Conservation (phyloP, 768 basidiomycete species). For the Cantharellus anzutake region DNA sequence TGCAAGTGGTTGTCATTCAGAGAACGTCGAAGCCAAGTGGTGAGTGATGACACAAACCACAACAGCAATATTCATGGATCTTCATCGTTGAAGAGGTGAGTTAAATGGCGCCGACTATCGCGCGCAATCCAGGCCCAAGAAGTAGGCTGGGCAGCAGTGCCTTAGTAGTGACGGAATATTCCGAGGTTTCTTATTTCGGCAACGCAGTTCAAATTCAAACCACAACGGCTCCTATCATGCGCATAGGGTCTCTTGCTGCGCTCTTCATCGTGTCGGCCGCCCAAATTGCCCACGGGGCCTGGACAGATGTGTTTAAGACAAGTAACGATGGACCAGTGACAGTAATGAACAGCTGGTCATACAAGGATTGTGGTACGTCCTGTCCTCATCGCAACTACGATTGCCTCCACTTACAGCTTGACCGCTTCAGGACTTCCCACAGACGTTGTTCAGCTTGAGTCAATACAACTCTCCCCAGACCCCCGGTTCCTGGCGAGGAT, state of each 20-base stretch:
- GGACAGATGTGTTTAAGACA: background rate
- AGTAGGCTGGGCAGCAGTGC: too few species aligned
- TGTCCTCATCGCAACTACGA: background rate
- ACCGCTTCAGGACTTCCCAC: conserved; percentile 21
- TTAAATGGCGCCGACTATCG: background rate
- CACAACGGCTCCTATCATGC: background rate
- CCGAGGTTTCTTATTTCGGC: too few species aligned
- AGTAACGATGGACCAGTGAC: background rate
- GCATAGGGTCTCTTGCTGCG: background rate
- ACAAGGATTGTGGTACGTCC: background rate
- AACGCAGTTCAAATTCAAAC: too few species aligned
- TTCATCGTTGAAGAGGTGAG: background rate
- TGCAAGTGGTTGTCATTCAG: background rate
- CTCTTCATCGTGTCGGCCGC: background rate
- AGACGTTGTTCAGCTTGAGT: conserved; percentile 42
- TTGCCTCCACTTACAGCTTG: background rate
- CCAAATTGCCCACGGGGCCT: background rate
- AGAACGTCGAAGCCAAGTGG: background rate
- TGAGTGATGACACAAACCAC: conserved; percentile 13
- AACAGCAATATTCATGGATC: conserved; percentile 80
- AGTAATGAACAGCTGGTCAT: background rate
- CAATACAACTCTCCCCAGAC: conserved; percentile 69
- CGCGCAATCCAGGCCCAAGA: too few species aligned
- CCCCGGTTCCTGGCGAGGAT: conserved; percentile 71
- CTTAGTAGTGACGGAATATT: too few species aligned